Evolutionary conservation across 805 yeast species (phyloP).

Genomic region (Metschnikowia henanensis): DNA sequence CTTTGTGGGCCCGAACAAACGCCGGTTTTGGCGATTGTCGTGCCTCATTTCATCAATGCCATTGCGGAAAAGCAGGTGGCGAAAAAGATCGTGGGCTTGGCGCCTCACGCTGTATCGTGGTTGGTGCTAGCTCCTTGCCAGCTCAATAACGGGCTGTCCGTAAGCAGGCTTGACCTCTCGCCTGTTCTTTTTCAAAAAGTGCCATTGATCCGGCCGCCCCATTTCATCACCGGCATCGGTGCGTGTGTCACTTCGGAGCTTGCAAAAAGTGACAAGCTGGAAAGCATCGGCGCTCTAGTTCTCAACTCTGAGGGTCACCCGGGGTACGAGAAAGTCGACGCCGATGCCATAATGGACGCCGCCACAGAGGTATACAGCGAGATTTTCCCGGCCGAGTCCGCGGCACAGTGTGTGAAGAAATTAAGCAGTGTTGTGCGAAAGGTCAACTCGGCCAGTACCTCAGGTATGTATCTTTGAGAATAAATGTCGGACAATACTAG

Average conservation of each 20-base stretch:
- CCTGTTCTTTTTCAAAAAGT: slow-evolving; percentile 12
- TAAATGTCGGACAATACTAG: not conserved
- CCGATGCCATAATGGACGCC: slow-evolving; percentile 41
- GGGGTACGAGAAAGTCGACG: slow-evolving; percentile 55
- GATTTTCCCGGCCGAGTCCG: slow-evolving; percentile 4
- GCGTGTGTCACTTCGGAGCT: slow-evolving; percentile 43
- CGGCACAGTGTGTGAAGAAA: slow-evolving; percentile 11
- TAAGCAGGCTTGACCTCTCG: slow-evolving; percentile 24
- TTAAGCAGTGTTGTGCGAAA: slow-evolving; percentile 24
- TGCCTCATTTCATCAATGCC: slow-evolving; percentile 39
- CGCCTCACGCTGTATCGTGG: slow-evolving; percentile 22
- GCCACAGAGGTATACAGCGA: slow-evolving; percentile 7
- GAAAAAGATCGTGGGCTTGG: slow-evolving; percentile 19
- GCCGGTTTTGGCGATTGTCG: slow-evolving; percentile 20
- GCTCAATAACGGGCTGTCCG: slow-evolving; percentile 30
- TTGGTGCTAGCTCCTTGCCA: slow-evolving; percentile 37
- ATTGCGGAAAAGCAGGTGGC: slow-evolving; percentile 35
- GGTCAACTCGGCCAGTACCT: slow-evolving; percentile 25
- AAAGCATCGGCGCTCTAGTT: slow-evolving; percentile 22
- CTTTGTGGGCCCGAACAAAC: not conserved
- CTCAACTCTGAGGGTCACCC: slow-evolving; percentile 63
- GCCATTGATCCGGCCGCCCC: slow-evolving; percentile 54
- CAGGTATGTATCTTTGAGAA: slow-evolving; percentile 27
- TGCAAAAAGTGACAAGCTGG: not conserved
- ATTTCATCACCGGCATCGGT: slow-evolving; percentile 56